phyloP scores from a whole-genome alignment of 2,329 filamentous ascomycete species.

The Aspergillus fumigatiaffinis region DNA sequence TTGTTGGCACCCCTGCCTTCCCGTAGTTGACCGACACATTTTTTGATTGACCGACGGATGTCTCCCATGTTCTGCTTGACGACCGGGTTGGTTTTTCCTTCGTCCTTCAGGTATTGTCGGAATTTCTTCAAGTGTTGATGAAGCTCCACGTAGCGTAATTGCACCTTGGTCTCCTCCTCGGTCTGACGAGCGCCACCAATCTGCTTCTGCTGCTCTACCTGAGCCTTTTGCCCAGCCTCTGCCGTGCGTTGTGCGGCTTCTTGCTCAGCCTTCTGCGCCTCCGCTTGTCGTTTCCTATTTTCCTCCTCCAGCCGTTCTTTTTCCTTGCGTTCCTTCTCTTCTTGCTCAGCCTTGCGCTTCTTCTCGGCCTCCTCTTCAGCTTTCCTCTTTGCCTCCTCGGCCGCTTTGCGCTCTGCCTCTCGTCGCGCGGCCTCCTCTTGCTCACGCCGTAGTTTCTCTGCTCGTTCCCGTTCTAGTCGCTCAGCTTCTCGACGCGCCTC shows the following conservation, averaged over 20 bases:
- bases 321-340: conserved; percentile 32
- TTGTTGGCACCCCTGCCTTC: conserved; percentile 61
- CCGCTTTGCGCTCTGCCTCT: conserved; percentile 42
- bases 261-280: conserved; percentile 25
- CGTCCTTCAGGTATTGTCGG: conserved; percentile 50
- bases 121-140: conserved; percentile 65
- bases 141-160: conserved; percentile 51
- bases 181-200: conserved; percentile 27
- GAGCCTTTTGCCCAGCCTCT: conserved; percentile 24
- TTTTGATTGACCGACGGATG: conserved; percentile 67
- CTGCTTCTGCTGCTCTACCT: conserved; percentile 25
- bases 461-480: conserved; percentile 30
- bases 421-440: conserved; percentile 36
- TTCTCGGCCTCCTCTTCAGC: conserved; percentile 32
- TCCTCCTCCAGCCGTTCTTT: conserved; percentile 28
- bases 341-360: conserved; percentile 35
- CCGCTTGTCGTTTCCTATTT: conserved; percentile 31
- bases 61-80: conserved; percentile 67
- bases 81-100: conserved; percentile 52
- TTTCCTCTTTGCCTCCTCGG: conserved; percentile 34
- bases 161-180: conserved; percentile 39
- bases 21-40: conserved; percentile 66
- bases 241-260: conserved; percentile 24
- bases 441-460: conserved; percentile 28
- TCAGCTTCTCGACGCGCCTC: conserved; percentile 33